A percentile compares a stretch with the other conserved stretches of the same genome.
Conservation (phyloP, 306 rosid genomes). For the Lagenaria siceraria region DNA sequence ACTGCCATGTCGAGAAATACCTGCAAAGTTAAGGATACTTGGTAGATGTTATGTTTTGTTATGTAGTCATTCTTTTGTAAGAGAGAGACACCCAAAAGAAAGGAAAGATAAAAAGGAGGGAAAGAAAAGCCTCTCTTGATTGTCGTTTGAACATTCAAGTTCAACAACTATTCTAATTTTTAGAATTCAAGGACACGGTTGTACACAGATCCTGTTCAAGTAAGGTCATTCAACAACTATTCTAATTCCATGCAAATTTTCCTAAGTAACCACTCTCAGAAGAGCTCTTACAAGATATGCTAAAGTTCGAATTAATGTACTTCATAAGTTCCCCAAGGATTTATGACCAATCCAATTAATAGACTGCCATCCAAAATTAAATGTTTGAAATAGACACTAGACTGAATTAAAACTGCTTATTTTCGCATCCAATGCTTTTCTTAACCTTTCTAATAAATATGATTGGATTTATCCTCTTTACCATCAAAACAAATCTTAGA, state of each 20-base stretch:
- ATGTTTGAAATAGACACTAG: neutral
- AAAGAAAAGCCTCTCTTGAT: neutral
- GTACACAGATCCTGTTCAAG: too few relatives aligned
- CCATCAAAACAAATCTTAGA: neutral
- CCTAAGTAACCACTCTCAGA: neutral
- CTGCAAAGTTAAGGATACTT: slow-evolving; percentile 23
- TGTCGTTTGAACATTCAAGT: neutral
- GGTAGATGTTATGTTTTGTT: neutral
- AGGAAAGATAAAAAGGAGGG: neutral
- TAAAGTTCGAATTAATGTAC: neutral
- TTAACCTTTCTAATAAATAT: neutral
- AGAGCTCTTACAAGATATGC: neutral
- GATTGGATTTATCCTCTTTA: neutral
- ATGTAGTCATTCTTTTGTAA: neutral
- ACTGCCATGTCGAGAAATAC: slow-evolving; percentile 88
- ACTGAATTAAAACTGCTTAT: neutral
- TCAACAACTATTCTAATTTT: neutral
- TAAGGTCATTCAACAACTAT: neutral
- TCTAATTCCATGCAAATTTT: neutral
- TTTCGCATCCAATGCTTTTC: neutral
- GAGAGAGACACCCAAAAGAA: neutral
- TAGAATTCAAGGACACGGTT: too few relatives aligned
- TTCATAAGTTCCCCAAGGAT: neutral
- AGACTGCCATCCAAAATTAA: neutral
- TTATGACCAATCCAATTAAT: neutral